phyloP scores from a whole-genome alignment of 108 stramenopile genomes.

The Cyclotella choctawhatcheeana region DNA sequence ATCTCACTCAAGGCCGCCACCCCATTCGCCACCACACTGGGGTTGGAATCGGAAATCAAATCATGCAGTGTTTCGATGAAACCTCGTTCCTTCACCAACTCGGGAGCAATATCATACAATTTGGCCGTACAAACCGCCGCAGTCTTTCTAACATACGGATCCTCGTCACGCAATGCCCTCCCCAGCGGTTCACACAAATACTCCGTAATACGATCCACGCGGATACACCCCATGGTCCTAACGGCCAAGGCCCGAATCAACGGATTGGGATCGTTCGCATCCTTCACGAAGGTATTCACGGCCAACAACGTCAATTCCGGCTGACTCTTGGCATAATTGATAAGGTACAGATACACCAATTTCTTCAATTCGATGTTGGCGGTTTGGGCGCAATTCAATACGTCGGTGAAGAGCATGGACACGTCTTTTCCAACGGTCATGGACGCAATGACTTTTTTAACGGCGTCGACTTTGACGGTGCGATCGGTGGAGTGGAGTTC shows the following conservation, averaged over 20 bases:
- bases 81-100: constrained; percentile 95
- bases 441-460: constrained; percentile 99
- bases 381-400: constrained; percentile 99
- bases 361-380: constrained; percentile 99
- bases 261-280: constrained; percentile 97
- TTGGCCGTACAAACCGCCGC: constrained; percentile 99
- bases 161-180: constrained; percentile 94
- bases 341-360: constrained; percentile 98
- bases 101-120: constrained; percentile 98
- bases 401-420: constrained; percentile 96
- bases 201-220: constrained; percentile 99
- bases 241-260: constrained; percentile 99
- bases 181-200: constrained; percentile 97
- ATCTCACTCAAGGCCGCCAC: constrained; percentile 99
- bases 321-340: constrained; percentile 99
- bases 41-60: constrained; percentile 96
- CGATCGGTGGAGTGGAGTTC: constrained; percentile 96
- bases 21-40: constrained; percentile 98
- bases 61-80: constrained; percentile 96
- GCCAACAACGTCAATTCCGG: constrained; percentile 98
- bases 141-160: constrained; percentile 98
- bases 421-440: constrained; percentile 99
- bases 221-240: constrained; percentile 99
- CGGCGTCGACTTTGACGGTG: constrained; percentile 95
- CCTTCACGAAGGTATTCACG: constrained; percentile 99